Percentiles rank a stretch among this genome's conserved stretches.
phyloP scores from a whole-genome alignment of 2,329 filamentous ascomycete species.

The Hypomyces rosellus region DNA sequence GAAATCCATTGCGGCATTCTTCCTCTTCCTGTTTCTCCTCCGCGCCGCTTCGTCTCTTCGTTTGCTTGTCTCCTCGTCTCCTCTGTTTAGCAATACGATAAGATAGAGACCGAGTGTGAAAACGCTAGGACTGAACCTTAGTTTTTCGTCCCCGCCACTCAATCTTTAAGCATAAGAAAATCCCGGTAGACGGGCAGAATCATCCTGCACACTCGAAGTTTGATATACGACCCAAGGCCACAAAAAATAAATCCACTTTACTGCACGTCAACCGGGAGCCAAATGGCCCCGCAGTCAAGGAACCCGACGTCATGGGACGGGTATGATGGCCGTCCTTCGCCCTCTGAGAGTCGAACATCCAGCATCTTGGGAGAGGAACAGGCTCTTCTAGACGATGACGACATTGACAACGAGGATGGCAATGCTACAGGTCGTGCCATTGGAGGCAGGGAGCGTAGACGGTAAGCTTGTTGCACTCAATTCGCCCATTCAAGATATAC shows the following conservation, averaged over 20 bases:
- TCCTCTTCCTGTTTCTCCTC: neutral
- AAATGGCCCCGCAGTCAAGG: constrained; percentile 24
- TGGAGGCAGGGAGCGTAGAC: constrained; percentile 21
- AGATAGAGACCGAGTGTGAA: too few species aligned
- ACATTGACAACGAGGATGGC: constrained; percentile 28
- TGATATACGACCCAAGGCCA: too few species aligned
- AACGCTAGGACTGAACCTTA: too few species aligned
- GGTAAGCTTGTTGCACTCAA: constrained; percentile 15
- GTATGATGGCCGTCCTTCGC: constrained; percentile 38
- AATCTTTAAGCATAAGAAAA: too few species aligned
- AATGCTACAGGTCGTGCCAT: constrained; percentile 11
- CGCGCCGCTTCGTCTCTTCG: neutral
- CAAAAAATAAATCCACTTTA: neutral
- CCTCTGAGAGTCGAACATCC: constrained; percentile 36
- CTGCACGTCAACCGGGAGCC: neutral
- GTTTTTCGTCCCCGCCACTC: too few species aligned
- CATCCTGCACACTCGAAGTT: too few species aligned
- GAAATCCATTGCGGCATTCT: neutral
- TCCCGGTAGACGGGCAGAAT: too few species aligned
- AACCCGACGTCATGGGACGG: constrained; percentile 42
- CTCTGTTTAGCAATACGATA: too few species aligned
- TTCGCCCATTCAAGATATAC: neutral
- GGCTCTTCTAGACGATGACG: constrained; percentile 37
- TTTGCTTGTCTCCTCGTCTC: neutral
- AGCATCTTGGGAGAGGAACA: constrained; percentile 39